These are phyloP conservation scores for Epichloe festucae DNA, from an alignment of 2,329 filamentous ascomycete genomes.

Conservation along the genomic window DNA sequence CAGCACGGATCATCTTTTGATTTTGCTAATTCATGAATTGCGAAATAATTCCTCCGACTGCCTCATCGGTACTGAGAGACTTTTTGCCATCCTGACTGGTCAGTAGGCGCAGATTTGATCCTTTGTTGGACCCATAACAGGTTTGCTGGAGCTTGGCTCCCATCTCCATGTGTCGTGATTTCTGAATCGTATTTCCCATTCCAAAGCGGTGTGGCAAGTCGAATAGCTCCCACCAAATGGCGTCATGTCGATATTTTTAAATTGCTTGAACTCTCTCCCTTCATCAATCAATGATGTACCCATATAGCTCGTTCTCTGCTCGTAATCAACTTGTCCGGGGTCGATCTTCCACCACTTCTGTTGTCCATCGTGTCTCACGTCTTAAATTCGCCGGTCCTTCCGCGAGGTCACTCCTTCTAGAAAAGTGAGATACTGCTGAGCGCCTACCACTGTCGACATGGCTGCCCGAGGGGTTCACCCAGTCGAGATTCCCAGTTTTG, in stretches of 20 bases:
- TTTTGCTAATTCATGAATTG: conserved; percentile 8
- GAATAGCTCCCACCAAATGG: not conserved
- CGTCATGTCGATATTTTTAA: conserved; percentile 1
- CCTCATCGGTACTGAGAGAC: conserved; percentile 5
- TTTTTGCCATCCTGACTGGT: conserved; percentile 4
- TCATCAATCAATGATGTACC: not conserved
- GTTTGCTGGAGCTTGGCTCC: not conserved
- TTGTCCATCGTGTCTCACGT: not conserved
- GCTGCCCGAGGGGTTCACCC: conserved; percentile 14
- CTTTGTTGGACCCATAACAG: not conserved
- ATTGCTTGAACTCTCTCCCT: not conserved
- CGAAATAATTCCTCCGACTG: conserved; percentile 9
- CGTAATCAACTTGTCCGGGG: not conserved
- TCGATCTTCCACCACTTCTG: not conserved
- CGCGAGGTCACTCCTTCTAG: not conserved
- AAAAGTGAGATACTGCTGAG: not conserved
- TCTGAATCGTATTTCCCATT: not conserved
- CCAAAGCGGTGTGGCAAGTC: conserved; percentile 1
- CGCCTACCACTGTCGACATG: conserved; percentile 12
- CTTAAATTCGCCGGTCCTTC: not conserved
- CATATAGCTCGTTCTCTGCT: not conserved
- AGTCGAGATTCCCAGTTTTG: conserved; percentile 13
- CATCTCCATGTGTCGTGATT: not conserved
- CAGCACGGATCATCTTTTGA: conserved; percentile 2
- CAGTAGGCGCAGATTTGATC: conserved; percentile 1